Base-by-base conservation (phyloP, 257 asterid genomes). In the Perilla frutescens region DNA sequence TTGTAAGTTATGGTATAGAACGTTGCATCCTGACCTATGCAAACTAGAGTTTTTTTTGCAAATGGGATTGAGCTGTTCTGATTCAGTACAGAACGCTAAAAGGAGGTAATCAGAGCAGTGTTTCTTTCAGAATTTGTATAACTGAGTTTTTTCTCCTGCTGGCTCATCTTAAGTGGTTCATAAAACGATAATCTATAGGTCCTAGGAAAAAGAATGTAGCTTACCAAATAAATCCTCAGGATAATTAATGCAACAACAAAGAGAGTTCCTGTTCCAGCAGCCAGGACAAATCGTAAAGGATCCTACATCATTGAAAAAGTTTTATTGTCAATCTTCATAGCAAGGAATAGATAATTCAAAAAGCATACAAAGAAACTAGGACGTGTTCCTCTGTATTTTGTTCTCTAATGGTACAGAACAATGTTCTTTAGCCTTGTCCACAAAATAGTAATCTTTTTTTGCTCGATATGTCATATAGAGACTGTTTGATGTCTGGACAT, bases 161-260 rank as follows among this genome's bases (percentile, higher is more conserved):
- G 61, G 29, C 61, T 60, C 40, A 15, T 43, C 54, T 39, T 54
- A 68, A 15, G 31, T 66, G 14, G 14, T 39, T 8, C 51, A 50
- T 56, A 43, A 12, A 10, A 12, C n/a, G n/a, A 20, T 29, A 29
- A 37, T 60, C 26, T 12, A 37, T 60, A n/a, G 32, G 31, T 41
- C 4, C 10, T 62, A 39, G 32, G 40, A 53, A 8, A 43, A 3
- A 55, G 43, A 20, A 43, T 41, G 2, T 43, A 44, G 77, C 79
- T 14, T 86, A 93, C 98, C 93, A 93, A 87, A 70, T 93, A 93
- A 74, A 93, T 91, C 84, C 98, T 89, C 74, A 93, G 83, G 76
- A 93, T 90, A 48, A 91, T 89, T 56, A 93, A 74, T 26, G 97
- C 78, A 62, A 93, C 97, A 69, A 93, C 84, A 73, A 93, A 88